Base-by-base conservation (phyloP, 768 basidiomycete species). In the Ramaria sp. region DNA sequence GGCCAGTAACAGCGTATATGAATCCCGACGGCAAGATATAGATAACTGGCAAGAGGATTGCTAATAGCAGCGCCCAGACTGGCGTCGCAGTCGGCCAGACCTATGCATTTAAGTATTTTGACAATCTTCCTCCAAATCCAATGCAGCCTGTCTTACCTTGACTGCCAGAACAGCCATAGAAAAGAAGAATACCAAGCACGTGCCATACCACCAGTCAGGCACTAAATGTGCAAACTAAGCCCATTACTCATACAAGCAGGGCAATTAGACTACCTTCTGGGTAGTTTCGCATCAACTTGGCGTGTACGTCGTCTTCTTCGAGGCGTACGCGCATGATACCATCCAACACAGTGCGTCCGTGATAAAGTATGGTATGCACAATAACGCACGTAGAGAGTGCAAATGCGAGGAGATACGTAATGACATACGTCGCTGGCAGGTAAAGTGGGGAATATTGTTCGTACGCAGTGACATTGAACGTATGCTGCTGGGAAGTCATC, bases 241-340 rank as follows among this genome's bases (percentile, higher is more conserved):
- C 27, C 18, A 1, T 53, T 8, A 8, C 8, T 34, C 9, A 34
- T 34, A 34, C 32, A 34, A 8, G 32, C 32, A 34, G 32, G 32
- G n/a, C n/a, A n/a, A n/a, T n/a, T n/a, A 34, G 32, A n/a, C 42
- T 64, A 1, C 69, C 68, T 55, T 73, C 71, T 1, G 67, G 70
- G 60, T 77, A 77, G 10, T 64, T 58, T 42, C 64, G 57, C 74
- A 77, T 77, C 43, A 76, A 61, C 61, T 71, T 73, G 50, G 69
- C 63, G 57, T 77, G 76, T 18, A 77, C 65, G 55, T 77, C 76
- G 34, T 73, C 72, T 15, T 70, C 66, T 57, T 73, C 73, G 2
- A 62, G 62, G 7, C 41, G 34, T 3, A 47, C 28, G 32, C 32
- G 18, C 41, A 63, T 61, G 22, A 65, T 44, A 30, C 66, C 67